A percentile compares a stretch with the other conserved stretches of the same genome.
phyloP scores from a whole-genome alignment of 2,329 filamentous ascomycete species.

The Ceratocystis papillata region DNA sequence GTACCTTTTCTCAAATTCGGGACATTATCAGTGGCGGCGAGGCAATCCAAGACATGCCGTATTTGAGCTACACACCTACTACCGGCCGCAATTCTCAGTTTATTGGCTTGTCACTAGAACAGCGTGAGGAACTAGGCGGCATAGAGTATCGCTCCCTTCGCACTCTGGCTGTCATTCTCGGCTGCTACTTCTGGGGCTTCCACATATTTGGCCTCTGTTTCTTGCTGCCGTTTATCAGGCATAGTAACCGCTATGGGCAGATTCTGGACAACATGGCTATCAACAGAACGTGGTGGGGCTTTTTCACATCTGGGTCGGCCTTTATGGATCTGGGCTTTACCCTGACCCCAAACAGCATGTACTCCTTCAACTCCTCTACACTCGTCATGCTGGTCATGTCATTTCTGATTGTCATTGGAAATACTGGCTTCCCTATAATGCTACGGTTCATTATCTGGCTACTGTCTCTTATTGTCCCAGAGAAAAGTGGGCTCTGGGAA shows the following conservation, averaged over 20 bases:
- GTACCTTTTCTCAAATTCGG: conserved; percentile 20
- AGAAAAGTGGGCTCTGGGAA: conserved; percentile 65
- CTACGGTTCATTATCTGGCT: conserved; percentile 88
- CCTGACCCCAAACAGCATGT: conserved; percentile 87
- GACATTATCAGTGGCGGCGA: conserved; percentile 20
- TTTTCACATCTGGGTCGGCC: conserved; percentile 77
- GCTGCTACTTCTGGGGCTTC: conserved; percentile 73
- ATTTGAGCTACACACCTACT: conserved; percentile 88
- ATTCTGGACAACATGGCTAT: conserved; percentile 53
- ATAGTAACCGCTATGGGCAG: conserved; percentile 49
- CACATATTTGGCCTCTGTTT: conserved; percentile 64
- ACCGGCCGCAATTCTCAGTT: conserved; percentile 90
- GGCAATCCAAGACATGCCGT: conserved; percentile 52
- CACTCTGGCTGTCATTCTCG: conserved; percentile 66
- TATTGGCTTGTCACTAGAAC: conserved; percentile 73
- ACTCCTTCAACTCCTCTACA: conserved; percentile 67
- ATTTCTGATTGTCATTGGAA: conserved; percentile 87
- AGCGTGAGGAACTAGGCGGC: conserved; percentile 87
- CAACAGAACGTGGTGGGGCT: conserved; percentile 74
- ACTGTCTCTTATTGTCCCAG: conserved; percentile 54
- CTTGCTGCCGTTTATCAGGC: conserved; percentile 69
- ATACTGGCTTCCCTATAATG: conserved; percentile 92
- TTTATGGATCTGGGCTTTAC: conserved; percentile 96
- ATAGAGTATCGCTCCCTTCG: conserved; percentile 93
- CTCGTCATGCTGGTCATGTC: conserved; percentile 66